These are phyloP conservation scores for Mucor indicus DNA, from an alignment of 371 early-diverging fungal genomes.

Conservation along the genomic window DNA sequence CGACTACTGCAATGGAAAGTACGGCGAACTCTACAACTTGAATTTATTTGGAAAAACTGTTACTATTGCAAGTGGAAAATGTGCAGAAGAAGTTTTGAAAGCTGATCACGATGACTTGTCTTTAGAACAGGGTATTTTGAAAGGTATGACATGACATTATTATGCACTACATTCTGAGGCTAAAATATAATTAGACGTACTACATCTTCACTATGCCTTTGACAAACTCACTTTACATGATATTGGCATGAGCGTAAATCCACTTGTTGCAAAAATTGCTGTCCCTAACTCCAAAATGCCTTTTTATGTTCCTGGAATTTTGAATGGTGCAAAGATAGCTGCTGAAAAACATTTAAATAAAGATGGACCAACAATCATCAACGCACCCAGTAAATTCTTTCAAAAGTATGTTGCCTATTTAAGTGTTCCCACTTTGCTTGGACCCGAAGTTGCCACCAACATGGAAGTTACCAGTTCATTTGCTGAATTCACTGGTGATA, in stretches of 20 bases:
- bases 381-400: slow-evolving; percentile 18
- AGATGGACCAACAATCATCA: slow-evolving; percentile 2
- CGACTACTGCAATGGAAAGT: slow-evolving; percentile 29
- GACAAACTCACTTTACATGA: neutral
- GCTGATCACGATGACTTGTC: slow-evolving; percentile 23
- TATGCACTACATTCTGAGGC: too few relatives aligned
- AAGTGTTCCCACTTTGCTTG: slow-evolving; percentile 34
- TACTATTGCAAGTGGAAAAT: slow-evolving; percentile 25
- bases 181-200: slow-evolving; percentile 27
- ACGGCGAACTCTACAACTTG: slow-evolving; percentile 34
- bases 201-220: slow-evolving; percentile 31
- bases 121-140: slow-evolving; percentile 29
- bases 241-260: too few relatives aligned
- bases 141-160: slow-evolving; percentile 15
- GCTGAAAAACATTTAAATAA: slow-evolving; percentile 7
- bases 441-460: slow-evolving; percentile 26
- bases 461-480: slow-evolving; percentile 27
- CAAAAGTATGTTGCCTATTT: slow-evolving; percentile 39
- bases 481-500: slow-evolving; percentile 35
- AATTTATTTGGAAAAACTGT: slow-evolving; percentile 15
- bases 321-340: slow-evolving; percentile 19
- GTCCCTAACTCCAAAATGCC: slow-evolving; percentile 19
- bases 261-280: slow-evolving; percentile 16
- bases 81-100: slow-evolving; percentile 32
- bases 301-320: slow-evolving; percentile 15